Base-by-base conservation (phyloP, 108 stramenopile species). In the Schizochytrium sp. region DNA sequence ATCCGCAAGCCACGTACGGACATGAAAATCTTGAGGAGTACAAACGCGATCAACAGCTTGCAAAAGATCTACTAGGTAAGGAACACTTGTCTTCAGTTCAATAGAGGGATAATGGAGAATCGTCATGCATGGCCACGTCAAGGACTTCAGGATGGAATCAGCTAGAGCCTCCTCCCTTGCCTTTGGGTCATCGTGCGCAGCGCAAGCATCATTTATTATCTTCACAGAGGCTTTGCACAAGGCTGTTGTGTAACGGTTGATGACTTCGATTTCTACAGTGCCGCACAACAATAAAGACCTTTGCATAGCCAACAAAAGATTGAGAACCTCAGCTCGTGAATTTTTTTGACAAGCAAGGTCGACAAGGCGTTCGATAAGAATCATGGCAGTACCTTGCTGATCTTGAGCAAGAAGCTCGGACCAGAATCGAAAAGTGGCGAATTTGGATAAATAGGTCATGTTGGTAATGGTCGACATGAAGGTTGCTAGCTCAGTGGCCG, bases 381-480 rank as follows among this genome's bases (percentile, higher is more conserved):
- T 83, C 47, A 83, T 49, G 12, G 76, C 76, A 5, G 76, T 83
- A 5, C 53, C 76, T 42, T 83, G 76, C 76, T 83, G 76, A 3
- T 83, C 76, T 40, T 83, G 76, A 38, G 40, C 76, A 8, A 83
- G 53, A 28, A 83, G 76, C 76, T 83, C 76, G 3, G 76, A 83
- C 76, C 76, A 83, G 76, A 83, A 83, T 10, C 76, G 76, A 10
- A 83, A 40, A 5, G 76, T 83, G 10, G 76, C 76, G 28, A 83
- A 83, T 38, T 55, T 49, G 47, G 76, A 83, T 28, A 83, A 55
- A 55, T 83, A 83, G 15, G 76, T 83, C 76, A 83, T 83, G 53
- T 83, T 83, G 45, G 76, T 83, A 53, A 83, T 83, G 53, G 76
- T 83, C 1, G 76, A 83, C 76, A 83, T 49, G 53, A 83, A 83